phyloP scores from a whole-genome alignment of 306 rosid species.

The Vicia sativa region DNA sequence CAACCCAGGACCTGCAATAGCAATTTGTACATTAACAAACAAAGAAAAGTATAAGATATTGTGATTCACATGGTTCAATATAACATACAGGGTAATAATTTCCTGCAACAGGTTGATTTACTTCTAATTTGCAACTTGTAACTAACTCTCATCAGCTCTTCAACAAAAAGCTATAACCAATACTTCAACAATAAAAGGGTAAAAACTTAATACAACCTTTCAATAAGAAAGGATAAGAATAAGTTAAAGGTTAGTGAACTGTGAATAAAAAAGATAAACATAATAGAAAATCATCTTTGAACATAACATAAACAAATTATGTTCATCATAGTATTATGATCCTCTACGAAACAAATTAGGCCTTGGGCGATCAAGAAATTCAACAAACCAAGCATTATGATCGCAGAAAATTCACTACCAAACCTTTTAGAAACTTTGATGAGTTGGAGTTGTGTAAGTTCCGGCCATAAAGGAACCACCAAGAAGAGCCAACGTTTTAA shows the following conservation, averaged over 20 bases:
- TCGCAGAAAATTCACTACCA: slow-evolving; percentile 26
- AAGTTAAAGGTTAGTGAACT: no score
- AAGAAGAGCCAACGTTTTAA: slow-evolving; percentile 67
- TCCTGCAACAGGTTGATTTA: slow-evolving; percentile 91
- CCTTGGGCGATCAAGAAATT: slow-evolving; percentile 16
- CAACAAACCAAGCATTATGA: slow-evolving; percentile 27
- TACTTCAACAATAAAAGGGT: no score
- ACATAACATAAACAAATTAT: no score
- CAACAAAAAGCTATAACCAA: no score
- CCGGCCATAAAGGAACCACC: slow-evolving; percentile 92
- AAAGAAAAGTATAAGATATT: slow-evolving; percentile 3
- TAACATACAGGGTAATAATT: slow-evolving; percentile 84
- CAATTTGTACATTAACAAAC: slow-evolving; percentile 74
- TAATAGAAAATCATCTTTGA: no score
- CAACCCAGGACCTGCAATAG: slow-evolving; percentile 96
- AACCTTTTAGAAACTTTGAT: slow-evolving; percentile 92
- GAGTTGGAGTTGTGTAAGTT: slow-evolving; percentile 91
- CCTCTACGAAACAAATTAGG: slow-evolving; percentile 59
- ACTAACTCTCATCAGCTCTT: no score
- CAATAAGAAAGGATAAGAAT: no score
- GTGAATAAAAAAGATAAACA: no score
- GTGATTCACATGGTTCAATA: slow-evolving; percentile 17
- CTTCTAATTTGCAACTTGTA: slow-evolving; percentile 82
- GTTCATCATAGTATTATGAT: no score
- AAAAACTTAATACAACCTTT: no score